phyloP scores from a whole-genome alignment of 1,284 basidiomycete species.

The Ustilago bromivora region DNA sequence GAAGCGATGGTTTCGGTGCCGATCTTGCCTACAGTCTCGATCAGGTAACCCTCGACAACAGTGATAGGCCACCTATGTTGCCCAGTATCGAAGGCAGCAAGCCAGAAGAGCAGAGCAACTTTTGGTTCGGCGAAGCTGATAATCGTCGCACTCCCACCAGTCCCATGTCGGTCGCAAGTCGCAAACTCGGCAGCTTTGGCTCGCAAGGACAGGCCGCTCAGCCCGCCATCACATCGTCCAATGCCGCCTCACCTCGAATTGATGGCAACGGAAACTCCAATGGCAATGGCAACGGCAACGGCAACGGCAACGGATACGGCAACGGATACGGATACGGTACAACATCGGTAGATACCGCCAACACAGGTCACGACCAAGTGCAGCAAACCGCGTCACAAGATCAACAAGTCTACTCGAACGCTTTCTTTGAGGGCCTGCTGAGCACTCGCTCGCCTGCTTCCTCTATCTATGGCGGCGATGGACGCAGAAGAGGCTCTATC shows the following conservation, averaged over 20 bases:
- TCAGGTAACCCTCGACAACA: slow-evolving; percentile 21
- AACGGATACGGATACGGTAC: background rate
- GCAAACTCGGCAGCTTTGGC: slow-evolving; percentile 43
- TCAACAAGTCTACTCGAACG: slow-evolving; percentile 46
- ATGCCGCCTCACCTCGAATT: slow-evolving; percentile 34
- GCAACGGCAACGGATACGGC: slow-evolving; percentile 12
- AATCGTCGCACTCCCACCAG: slow-evolving; percentile 27
- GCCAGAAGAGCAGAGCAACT: slow-evolving; percentile 33
- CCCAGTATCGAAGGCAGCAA: slow-evolving; percentile 54
- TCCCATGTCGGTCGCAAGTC: slow-evolving; percentile 31
- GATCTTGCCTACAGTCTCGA: slow-evolving; percentile 22
- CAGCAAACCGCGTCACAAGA: slow-evolving; percentile 39
- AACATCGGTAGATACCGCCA: slow-evolving; percentile 5
- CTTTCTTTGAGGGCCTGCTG: slow-evolving; percentile 46
- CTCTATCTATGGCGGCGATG: slow-evolving; percentile 57
- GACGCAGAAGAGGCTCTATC: slow-evolving; percentile 49
- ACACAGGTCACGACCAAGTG: background rate
- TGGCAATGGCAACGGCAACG: background rate
- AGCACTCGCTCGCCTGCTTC: slow-evolving; percentile 51
- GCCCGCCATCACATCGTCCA: slow-evolving; percentile 23
- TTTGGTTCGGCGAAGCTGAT: slow-evolving; percentile 42
- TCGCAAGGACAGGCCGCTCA: slow-evolving; percentile 42
- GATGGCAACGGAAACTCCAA: slow-evolving; percentile 14
- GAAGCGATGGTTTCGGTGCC: slow-evolving; percentile 11
- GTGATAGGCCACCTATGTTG: slow-evolving; percentile 39